Evolutionary conservation across 2,329 filamentous ascomycete genomes (phyloP), one percentile per base, ranked within the genome.

Genomic region (Juglanconis sp.): DNA sequence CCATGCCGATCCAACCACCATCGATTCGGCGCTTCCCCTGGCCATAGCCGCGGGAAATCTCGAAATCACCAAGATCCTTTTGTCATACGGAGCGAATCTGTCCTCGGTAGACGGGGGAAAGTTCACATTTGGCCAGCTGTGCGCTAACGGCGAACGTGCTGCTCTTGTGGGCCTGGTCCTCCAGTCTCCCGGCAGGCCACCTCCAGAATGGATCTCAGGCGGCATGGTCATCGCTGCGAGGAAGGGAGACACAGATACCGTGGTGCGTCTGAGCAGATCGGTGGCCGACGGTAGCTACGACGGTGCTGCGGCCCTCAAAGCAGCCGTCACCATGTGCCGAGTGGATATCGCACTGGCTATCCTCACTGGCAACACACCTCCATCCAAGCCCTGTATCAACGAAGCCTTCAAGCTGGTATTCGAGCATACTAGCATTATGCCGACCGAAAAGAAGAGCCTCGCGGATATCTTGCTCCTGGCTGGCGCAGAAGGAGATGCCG

Each of bases 391-490:
- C 0, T 76, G 76, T 0, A 69, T 87, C 3, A 78, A 81, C 57
- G 76, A 79, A 31, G 80, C 82, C 10, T 83, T 87, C 46, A 72
- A 73, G 2, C 68, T 75, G 5, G 71, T 86, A 1, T 76, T 82
- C 60, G 68, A 74, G 1, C 77, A 80, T 53, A 68, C 76, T 2
- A 76, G 77, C 2, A 74, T 83, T 17, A 76, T 75, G 5, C 77
- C 79, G 0, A 75, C 77, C 35, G 77, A 80, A 36, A 85, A 82
- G 65, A 70, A 82, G 47, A 76, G 76, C 2, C 72, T 87, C 63
- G 75, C 81, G 0, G 83, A 87, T 66, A 71, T 85, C 3, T 67
- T 88, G 1, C 74, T 88, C 1, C 86, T 84, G 56, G 83, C 81
- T 1, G 84, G 85, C 0, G 83, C 84, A 1, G 73, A 76, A 11